phyloP scores from a whole-genome alignment of 305 asterid species.

The Petunia hybrid region DNA sequence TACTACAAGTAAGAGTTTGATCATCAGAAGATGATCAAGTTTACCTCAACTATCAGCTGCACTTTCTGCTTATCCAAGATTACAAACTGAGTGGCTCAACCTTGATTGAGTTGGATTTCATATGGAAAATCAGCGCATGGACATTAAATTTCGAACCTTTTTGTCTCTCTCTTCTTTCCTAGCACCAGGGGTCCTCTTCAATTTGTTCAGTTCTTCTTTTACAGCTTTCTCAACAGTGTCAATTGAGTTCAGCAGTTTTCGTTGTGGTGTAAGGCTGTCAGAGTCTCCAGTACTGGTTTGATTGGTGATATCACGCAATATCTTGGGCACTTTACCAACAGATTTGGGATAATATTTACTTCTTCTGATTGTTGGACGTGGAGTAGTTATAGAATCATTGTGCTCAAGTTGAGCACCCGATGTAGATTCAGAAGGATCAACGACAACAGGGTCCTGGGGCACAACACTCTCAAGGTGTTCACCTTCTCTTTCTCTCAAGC shows the following conservation, averaged over 20 bases:
- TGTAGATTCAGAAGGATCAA: conserved; percentile 52
- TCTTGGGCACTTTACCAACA: conserved; percentile 67
- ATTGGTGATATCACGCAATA: conserved; percentile 64
- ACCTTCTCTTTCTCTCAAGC: conserved; percentile 60
- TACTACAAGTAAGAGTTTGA: conserved; percentile 39
- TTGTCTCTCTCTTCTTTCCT: conserved; percentile 69
- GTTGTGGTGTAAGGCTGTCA: conserved; percentile 67
- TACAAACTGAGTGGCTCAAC: conserved; percentile 44
- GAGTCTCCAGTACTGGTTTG: conserved; percentile 49
- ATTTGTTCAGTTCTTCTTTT: conserved; percentile 66
- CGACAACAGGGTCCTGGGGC: conserved; percentile 54
- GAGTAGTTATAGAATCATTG: conserved; percentile 48
- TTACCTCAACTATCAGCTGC: conserved; percentile 41
- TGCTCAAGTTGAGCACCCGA: conserved; percentile 74
- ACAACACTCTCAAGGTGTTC: conserved; percentile 58
- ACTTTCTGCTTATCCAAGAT: conserved; percentile 35
- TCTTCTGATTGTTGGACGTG: conserved; percentile 45
- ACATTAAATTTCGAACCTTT: conserved; percentile 70
- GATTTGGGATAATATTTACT: conserved; percentile 43
- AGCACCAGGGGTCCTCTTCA: conserved; percentile 75
- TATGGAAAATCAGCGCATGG: conserved; percentile 63
- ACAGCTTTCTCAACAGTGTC: conserved; percentile 78
- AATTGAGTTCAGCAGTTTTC: conserved; percentile 72
- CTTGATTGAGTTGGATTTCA: conserved; percentile 53
- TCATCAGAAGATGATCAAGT: conserved; percentile 61